A percentile compares a stretch with the other conserved stretches of the same genome.
phyloP scores from a whole-genome alignment of 176 grass and related monocot species.

The Phoenix dactylifera region DNA sequence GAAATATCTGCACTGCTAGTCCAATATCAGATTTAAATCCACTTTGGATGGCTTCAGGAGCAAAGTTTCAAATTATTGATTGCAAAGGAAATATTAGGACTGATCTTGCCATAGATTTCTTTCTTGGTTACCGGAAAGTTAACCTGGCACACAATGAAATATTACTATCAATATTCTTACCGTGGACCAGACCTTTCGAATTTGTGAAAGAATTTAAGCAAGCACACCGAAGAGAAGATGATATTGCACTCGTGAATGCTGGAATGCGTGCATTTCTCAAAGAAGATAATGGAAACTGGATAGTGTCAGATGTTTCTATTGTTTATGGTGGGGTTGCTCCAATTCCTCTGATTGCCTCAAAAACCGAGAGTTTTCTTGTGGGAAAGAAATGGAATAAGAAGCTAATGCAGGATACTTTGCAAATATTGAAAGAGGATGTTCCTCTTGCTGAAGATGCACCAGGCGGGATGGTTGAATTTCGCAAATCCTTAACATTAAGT shows the following conservation, averaged over 20 bases:
- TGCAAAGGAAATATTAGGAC: slow-evolving; percentile 52
- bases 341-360: slow-evolving; percentile 55
- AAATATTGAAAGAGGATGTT: slow-evolving; percentile 78
- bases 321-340: slow-evolving; percentile 77
- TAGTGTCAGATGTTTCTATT: slow-evolving; percentile 64
- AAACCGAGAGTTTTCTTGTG: slow-evolving; percentile 49
- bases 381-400: slow-evolving; percentile 56
- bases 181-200: slow-evolving; percentile 77
- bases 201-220: slow-evolving; percentile 98
- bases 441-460: slow-evolving; percentile 67
- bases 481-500: slow-evolving; percentile 83
- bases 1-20: slow-evolving; percentile 99
- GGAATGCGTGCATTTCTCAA: slow-evolving; percentile 65
- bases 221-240: slow-evolving; percentile 95
- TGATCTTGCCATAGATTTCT: slow-evolving; percentile 60
- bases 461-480: slow-evolving; percentile 96
- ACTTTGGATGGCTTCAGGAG: slow-evolving; percentile 80
- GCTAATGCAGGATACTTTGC: slow-evolving; percentile 44
- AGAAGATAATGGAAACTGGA: slow-evolving; percentile 40
- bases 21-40: slow-evolving; percentile 98
- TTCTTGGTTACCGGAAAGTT: slow-evolving; percentile 92
- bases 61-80: slow-evolving; percentile 70
- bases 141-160: slow-evolving; percentile 68
- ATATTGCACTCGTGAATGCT: slow-evolving; percentile 95
- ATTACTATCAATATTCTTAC: slow-evolving; percentile 65